Percentiles rank a stretch among this genome's conserved stretches.
These are phyloP conservation scores for Diaporthe sp. DNA, from an alignment of 2,329 filamentous ascomycete species.

Conservation along the genomic window DNA sequence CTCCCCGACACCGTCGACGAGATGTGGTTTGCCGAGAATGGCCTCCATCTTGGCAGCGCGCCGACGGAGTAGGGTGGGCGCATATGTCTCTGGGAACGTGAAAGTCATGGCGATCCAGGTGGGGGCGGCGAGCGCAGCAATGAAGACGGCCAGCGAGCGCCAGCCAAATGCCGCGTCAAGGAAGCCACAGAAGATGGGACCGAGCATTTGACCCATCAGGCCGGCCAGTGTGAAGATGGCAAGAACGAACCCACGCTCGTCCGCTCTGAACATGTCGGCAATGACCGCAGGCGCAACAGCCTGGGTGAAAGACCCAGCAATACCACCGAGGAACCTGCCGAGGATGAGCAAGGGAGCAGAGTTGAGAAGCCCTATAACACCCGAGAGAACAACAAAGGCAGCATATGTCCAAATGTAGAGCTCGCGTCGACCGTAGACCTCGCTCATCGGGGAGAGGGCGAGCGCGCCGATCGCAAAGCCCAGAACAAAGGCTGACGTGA, in stretches of 20 bases:
- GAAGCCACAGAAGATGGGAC: conserved; percentile 38
- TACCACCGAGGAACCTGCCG: conserved; percentile 71
- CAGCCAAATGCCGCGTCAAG: conserved; percentile 36
- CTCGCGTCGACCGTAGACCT: conserved; percentile 68
- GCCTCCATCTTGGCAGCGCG: conserved; percentile 63
- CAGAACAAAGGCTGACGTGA: conserved; percentile 42
- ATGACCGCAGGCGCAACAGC: conserved; percentile 72
- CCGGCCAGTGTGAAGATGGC: conserved; percentile 65
- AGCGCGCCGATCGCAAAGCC: conserved; percentile 38
- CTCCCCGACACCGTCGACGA: conserved; percentile 37
- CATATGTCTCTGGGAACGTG: conserved; percentile 69
- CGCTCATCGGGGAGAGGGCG: conserved; percentile 43
- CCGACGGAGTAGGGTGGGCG: conserved; percentile 65
- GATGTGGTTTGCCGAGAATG: conserved; percentile 48
- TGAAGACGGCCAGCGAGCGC: conserved; percentile 37
- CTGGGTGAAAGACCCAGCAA: conserved; percentile 70
- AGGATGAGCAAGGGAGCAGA: conserved; percentile 70
- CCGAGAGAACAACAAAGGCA: conserved; percentile 69
- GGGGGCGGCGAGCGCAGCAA: conserved; percentile 33
- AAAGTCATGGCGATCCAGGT: conserved; percentile 62
- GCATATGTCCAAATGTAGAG: conserved; percentile 68
- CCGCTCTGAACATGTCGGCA: conserved; percentile 67
- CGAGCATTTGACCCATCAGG: conserved; percentile 39
- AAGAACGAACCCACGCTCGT: conserved; percentile 66
- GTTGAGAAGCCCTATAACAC: conserved; percentile 65